phyloP scores from a whole-genome alignment of 768 basidiomycete species.

The Auriculariales sp. region DNA sequence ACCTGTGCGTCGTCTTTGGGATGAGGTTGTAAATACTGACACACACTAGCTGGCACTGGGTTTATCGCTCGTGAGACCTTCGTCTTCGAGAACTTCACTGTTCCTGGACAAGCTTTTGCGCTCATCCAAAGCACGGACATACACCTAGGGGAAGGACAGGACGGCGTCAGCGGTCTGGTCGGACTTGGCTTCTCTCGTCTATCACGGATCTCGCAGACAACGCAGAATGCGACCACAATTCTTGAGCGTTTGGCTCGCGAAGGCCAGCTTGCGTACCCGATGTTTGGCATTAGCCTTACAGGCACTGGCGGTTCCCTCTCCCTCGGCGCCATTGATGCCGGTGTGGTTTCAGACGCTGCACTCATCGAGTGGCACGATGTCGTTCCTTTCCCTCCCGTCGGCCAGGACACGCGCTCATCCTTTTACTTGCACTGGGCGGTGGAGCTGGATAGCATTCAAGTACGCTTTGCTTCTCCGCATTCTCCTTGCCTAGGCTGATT shows the following conservation, averaged over 20 bases:
- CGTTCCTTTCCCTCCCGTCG: constrained; percentile 55
- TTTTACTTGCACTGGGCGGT: constrained; percentile 71
- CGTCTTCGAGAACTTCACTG: constrained; percentile 41
- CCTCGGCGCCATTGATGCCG: constrained; percentile 62
- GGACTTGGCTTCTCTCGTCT: constrained; percentile 67
- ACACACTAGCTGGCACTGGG: constrained; percentile 41
- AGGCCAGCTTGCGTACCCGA: constrained; percentile 54
- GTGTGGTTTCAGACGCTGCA: constrained; percentile 45
- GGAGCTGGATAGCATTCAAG: constrained; percentile 38
- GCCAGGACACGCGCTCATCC: constrained; percentile 31
- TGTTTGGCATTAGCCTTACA: constrained; percentile 60
- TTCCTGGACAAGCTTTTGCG: constrained; percentile 52
- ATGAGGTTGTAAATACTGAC: not conserved
- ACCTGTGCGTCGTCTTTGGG: constrained; percentile 35
- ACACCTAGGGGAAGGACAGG: constrained; percentile 25
- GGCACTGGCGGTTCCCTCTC: constrained; percentile 50
- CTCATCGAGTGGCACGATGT: constrained; percentile 62
- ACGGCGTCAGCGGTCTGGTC: constrained; percentile 55
- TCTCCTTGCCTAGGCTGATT: no score
- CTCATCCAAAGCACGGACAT: constrained; percentile 49
- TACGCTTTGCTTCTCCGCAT: no score
- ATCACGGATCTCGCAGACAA: constrained; percentile 37
- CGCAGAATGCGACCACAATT: constrained; percentile 51
- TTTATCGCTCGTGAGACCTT: constrained; percentile 58
- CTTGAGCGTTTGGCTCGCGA: constrained; percentile 44